Conservation (phyloP, 225 moss, liverwort and hornwort genomes). For the Takakia lepidozioides region DNA sequence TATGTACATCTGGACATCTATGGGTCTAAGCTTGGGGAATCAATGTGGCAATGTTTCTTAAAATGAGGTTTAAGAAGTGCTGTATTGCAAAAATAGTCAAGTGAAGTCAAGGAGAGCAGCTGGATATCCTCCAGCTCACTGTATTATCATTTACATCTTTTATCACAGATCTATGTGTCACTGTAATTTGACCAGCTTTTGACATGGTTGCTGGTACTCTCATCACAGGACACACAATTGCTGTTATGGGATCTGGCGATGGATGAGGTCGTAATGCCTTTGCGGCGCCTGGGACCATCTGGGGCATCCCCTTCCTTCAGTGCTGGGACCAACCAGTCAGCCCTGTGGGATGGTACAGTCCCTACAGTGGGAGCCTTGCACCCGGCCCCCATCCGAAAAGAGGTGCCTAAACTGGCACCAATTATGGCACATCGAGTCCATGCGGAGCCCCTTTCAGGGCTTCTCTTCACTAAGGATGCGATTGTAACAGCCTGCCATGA, state of each 20-base stretch:
- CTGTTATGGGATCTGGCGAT: slow-evolving; percentile 94
- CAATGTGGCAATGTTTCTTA: too few relatives aligned
- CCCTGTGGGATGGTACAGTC: slow-evolving; percentile 63
- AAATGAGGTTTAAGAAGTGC: too few relatives aligned
- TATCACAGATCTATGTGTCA: too few relatives aligned
- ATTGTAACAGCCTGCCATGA: slow-evolving; percentile 96
- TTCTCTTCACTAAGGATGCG: slow-evolving; percentile 87
- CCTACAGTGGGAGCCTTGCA: slow-evolving; percentile 62
- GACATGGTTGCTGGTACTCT: too few relatives aligned
- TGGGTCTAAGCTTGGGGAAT: too few relatives aligned
- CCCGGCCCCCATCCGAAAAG: slow-evolving; percentile 84
- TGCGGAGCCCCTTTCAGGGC: slow-evolving; percentile 86
- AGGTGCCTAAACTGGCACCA: slow-evolving; percentile 95
- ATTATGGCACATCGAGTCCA: slow-evolving; percentile 99
- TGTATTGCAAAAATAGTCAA: too few relatives aligned
- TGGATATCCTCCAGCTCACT: too few relatives aligned
- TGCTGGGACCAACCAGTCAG: slow-evolving; percentile 43
- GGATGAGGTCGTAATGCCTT: slow-evolving; percentile 95
- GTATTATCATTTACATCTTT: too few relatives aligned
- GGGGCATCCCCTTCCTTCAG: slow-evolving; percentile 57
- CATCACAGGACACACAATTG: slow-evolving; percentile 90
- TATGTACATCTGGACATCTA: too few relatives aligned
- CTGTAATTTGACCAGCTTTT: too few relatives aligned
- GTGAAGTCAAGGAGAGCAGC: too few relatives aligned
- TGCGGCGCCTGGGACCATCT: slow-evolving; percentile 65